phyloP scores from a whole-genome alignment of 148 eudicot species.

The Rhododendron mucronatum region DNA sequence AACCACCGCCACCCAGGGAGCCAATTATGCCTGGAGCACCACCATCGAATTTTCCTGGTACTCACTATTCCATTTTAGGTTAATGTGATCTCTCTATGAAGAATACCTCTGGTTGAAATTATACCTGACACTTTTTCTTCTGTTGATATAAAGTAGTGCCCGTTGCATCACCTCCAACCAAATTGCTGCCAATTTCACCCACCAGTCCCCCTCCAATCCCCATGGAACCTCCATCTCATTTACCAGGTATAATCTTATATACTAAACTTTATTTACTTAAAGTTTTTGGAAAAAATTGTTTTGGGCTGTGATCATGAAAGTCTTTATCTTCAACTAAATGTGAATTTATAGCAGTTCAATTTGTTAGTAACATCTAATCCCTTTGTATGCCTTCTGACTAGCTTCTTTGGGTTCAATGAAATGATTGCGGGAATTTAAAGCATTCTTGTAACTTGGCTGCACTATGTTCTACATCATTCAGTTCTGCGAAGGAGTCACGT shows the following conservation, averaged over 20 bases:
- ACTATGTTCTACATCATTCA: not conserved
- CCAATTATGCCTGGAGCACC: constrained; percentile 16
- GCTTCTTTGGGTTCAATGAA: not conserved
- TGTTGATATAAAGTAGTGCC: constrained; percentile 14
- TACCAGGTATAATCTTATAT: constrained; percentile 20
- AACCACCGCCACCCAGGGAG: constrained; percentile 14
- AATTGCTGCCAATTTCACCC: constrained; percentile 21
- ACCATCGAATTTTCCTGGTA: constrained; percentile 27
- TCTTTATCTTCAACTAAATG: not conserved
- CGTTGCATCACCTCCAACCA: constrained; percentile 24
- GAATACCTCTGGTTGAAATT: not conserved
- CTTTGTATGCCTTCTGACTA: not conserved
- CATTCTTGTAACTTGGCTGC: not conserved
- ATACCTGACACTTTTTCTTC: not conserved
- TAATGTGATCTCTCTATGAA: not conserved
- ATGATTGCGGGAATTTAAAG: not conserved
- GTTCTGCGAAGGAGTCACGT: not conserved
- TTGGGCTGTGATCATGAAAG: not conserved
- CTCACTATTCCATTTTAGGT: not conserved
- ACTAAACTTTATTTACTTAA: not conserved
- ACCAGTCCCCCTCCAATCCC: constrained; percentile 14
- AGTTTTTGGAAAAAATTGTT: not conserved
- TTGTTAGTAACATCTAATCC: not conserved
- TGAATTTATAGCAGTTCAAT: not conserved
- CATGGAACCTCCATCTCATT: constrained; percentile 27